Percentiles rank a stretch among this genome's conserved stretches.
Evolutionary conservation across 345 rosid species (phyloP).

Genomic region (Durio zibethinus): DNA sequence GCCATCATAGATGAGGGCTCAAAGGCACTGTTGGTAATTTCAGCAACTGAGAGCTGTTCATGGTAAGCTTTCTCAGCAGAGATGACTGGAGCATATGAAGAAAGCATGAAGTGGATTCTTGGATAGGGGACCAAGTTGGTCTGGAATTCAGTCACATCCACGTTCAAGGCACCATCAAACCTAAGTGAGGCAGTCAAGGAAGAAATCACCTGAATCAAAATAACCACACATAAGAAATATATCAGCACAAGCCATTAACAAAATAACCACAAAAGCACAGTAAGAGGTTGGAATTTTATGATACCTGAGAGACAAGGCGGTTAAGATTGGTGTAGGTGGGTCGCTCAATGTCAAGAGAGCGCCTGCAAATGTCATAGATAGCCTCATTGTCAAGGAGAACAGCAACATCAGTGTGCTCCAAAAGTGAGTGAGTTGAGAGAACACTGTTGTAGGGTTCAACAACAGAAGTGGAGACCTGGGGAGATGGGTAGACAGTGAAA

Average conservation of each 20-base stretch:
- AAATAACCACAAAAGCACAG: neutral
- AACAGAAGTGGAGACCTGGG: slow-evolving; percentile 73
- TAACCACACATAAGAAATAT: neutral
- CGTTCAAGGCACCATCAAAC: slow-evolving; percentile 80
- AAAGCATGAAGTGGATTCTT: slow-evolving; percentile 84
- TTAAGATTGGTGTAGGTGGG: slow-evolving; percentile 79
- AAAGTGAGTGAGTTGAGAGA: slow-evolving; percentile 66
- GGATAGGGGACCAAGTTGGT: slow-evolving; percentile 82
- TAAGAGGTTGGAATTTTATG: neutral
- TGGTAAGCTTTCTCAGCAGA: slow-evolving; percentile 56
- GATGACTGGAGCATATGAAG: slow-evolving; percentile 75
- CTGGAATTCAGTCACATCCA: slow-evolving; percentile 75
- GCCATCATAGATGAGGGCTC: slow-evolving; percentile 55
- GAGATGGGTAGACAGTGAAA: slow-evolving; percentile 80
- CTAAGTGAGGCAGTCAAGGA: slow-evolving; percentile 76
- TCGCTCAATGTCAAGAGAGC: slow-evolving; percentile 67
- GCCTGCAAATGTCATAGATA: slow-evolving; percentile 72
- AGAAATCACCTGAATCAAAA: slow-evolving; percentile 58
- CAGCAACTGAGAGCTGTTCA: slow-evolving; percentile 56
- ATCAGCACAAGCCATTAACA: neutral
- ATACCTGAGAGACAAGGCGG: slow-evolving; percentile 71
- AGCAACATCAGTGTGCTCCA: slow-evolving; percentile 74
- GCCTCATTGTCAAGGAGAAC: slow-evolving; percentile 57
- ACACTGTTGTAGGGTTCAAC: slow-evolving; percentile 84
- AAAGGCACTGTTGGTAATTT: slow-evolving; percentile 56